These are phyloP conservation scores for Claviceps sp. DNA, from an alignment of 2,329 filamentous ascomycete species.

Conservation along the genomic window DNA sequence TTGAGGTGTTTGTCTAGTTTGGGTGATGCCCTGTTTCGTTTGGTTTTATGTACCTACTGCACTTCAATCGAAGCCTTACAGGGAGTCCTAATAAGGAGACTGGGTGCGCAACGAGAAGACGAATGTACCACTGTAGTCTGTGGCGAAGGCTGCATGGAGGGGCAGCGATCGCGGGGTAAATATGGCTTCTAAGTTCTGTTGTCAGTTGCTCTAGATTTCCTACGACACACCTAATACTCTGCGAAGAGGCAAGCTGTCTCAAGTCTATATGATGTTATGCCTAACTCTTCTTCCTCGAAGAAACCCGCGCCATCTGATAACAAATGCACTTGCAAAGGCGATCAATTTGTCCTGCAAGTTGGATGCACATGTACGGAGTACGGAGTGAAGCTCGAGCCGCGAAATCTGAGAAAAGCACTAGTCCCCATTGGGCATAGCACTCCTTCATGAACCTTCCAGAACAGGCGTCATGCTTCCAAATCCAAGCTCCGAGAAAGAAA, in stretches of 20 bases:
- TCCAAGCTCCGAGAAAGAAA: slow-evolving; percentile 2
- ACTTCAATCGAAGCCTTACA: too few species aligned
- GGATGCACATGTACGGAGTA: background rate
- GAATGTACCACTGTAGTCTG: background rate
- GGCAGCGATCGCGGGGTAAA: slow-evolving; percentile 2
- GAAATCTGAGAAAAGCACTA: slow-evolving; percentile 12
- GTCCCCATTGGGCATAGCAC: slow-evolving; percentile 11
- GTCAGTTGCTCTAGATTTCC: background rate
- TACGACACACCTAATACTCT: background rate
- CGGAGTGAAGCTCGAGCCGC: background rate
- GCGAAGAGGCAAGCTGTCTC: too few species aligned
- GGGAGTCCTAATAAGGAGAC: too few species aligned
- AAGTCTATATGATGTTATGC: too few species aligned
- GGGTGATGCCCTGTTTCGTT: background rate
- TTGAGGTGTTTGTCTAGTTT: background rate
- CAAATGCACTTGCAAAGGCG: too few species aligned
- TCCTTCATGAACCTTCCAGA: slow-evolving; percentile 28
- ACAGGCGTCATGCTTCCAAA: slow-evolving; percentile 14
- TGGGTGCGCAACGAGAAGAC: too few species aligned
- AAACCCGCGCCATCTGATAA: too few species aligned
- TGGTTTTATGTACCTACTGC: too few species aligned
- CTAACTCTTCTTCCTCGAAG: too few species aligned
- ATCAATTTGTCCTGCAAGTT: background rate
- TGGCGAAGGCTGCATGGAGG: background rate
- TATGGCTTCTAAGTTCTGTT: background rate